Percentiles rank a stretch among this genome's conserved stretches.
phyloP scores from a whole-genome alignment of 2,329 filamentous ascomycete genomes.

The Neonectria neomacrospora region DNA sequence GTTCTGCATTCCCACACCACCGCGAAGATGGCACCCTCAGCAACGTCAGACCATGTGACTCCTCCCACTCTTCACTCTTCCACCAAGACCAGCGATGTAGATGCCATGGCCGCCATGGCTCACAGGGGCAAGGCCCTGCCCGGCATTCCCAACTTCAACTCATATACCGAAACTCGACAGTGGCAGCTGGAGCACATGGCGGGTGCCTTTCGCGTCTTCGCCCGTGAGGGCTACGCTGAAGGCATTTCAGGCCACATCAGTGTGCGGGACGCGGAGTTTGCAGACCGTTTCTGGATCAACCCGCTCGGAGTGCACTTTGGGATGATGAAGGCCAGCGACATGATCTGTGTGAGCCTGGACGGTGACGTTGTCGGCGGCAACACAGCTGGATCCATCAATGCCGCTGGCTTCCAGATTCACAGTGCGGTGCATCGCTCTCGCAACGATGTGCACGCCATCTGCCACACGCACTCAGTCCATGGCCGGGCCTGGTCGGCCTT shows the following conservation, averaged over 20 bases:
- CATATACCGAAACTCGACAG: slow-evolving; percentile 2
- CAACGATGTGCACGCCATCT: slow-evolving; percentile 66
- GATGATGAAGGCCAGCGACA: slow-evolving; percentile 69
- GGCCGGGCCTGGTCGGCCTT: slow-evolving; percentile 70
- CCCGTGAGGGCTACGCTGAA: slow-evolving; percentile 55
- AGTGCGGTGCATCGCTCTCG: slow-evolving; percentile 66
- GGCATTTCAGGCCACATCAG: slow-evolving; percentile 59
- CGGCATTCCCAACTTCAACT: slow-evolving; percentile 10
- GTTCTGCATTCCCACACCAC: too few species aligned
- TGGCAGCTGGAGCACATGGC: slow-evolving; percentile 21
- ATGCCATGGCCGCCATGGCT: slow-evolving; percentile 19
- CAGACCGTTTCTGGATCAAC: slow-evolving; percentile 56
- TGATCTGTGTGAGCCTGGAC: slow-evolving; percentile 68
- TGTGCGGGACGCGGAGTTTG: slow-evolving; percentile 45
- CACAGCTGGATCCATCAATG: slow-evolving; percentile 65
- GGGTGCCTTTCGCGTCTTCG: slow-evolving; percentile 39
- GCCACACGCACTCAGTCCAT: slow-evolving; percentile 66
- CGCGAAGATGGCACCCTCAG: slow-evolving; percentile 6
- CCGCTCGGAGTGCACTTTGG: slow-evolving; percentile 72
- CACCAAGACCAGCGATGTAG: background rate
- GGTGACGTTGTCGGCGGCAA: slow-evolving; percentile 67
- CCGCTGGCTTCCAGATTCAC: slow-evolving; percentile 69
- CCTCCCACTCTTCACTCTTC: background rate
- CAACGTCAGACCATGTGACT: background rate
- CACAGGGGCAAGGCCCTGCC: slow-evolving; percentile 17